Evolutionary conservation across 106 monocot species (phyloP).

Genomic region (Dioscorea dumetorum): DNA sequence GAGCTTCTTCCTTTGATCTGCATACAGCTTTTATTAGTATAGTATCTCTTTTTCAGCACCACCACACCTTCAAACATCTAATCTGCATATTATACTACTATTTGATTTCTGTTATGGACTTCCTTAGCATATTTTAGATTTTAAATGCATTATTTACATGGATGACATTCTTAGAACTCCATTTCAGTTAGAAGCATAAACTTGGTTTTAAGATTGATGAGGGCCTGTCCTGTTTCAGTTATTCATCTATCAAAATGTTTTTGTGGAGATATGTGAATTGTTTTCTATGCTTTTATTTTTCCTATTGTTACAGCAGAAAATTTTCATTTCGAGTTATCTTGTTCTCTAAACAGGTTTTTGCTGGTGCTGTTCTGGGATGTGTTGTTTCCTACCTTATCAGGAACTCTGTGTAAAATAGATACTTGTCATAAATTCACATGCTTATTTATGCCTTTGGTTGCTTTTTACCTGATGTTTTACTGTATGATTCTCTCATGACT

Average conservation of each 20-base stretch:
- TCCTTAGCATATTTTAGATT: too few relatives aligned
- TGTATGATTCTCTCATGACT: too few relatives aligned
- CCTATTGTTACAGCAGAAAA: not conserved
- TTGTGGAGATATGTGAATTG: not conserved
- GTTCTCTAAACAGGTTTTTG: constrained; percentile 8
- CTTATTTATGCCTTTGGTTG: too few relatives aligned
- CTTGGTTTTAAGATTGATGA: not conserved
- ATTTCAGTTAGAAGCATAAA: not conserved
- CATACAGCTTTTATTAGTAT: too few relatives aligned
- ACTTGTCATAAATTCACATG: too few relatives aligned
- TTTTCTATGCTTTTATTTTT: not conserved
- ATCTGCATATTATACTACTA: too few relatives aligned
- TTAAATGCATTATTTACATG: not conserved
- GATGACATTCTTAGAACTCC: not conserved
- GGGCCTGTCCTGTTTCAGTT: not conserved
- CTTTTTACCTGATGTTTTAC: too few relatives aligned
- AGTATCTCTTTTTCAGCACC: too few relatives aligned
- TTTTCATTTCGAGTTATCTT: not conserved
- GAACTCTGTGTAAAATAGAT: constrained; percentile 1
- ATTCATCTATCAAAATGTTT: not conserved
- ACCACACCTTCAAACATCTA: too few relatives aligned
- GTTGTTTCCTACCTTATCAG: constrained; percentile 4
- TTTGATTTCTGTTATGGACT: too few relatives aligned
- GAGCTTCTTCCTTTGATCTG: too few relatives aligned
- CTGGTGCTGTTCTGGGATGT: constrained; percentile 18